phyloP scores from a whole-genome alignment of 1,284 basidiomycete species.

The Irpex rosettiformis region DNA sequence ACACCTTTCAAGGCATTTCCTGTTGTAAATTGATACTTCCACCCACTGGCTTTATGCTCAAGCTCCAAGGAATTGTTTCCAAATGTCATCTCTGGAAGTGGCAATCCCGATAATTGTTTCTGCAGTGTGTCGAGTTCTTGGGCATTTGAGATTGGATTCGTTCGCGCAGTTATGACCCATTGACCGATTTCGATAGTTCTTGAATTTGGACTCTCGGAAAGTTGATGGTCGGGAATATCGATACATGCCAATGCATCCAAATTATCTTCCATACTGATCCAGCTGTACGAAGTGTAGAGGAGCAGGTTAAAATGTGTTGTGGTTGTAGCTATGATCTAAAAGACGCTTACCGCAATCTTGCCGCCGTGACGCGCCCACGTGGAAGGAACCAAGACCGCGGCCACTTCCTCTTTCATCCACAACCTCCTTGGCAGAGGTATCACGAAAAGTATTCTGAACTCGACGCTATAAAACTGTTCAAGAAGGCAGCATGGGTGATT shows the following conservation, averaged over 20 bases:
- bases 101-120: constrained; percentile 57
- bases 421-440: too few species aligned
- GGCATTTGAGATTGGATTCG: constrained; percentile 75
- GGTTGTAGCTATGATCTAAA: constrained; percentile 2
- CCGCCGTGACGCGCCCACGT: not conserved
- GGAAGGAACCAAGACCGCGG: not conserved
- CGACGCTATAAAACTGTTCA: too few species aligned
- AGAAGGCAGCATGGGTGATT: constrained; percentile 35
- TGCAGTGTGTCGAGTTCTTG: constrained; percentile 70
- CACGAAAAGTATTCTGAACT: too few species aligned
- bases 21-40: constrained; percentile 69
- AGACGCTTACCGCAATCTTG: not conserved
- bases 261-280: not conserved
- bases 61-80: constrained; percentile 80
- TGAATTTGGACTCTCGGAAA: constrained; percentile 62
- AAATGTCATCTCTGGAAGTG: constrained; percentile 97
- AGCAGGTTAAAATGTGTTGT: constrained; percentile 1
- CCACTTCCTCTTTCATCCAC: not conserved
- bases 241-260: constrained; percentile 36
- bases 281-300: not conserved
- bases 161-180: constrained; percentile 65
- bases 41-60: constrained; percentile 56
- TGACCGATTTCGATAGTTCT: constrained; percentile 60
- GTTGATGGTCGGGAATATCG: constrained; percentile 56
- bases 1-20: constrained; percentile 72